phyloP scores from a whole-genome alignment of 371 early-diverging fungal genomes.

The Lichtheimia ramosa region DNA sequence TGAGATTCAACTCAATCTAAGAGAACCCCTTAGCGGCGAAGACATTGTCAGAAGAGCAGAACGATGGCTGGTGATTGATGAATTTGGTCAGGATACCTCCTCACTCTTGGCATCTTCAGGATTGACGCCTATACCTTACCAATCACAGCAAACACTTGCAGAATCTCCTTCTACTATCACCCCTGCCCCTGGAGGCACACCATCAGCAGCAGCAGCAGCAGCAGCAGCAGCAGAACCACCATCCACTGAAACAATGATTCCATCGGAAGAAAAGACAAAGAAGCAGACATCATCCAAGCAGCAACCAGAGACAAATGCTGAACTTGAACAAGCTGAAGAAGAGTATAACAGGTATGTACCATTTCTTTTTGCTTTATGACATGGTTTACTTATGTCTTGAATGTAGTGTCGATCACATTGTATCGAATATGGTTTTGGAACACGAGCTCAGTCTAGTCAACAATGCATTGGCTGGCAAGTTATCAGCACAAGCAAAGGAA shows the following conservation, averaged over 20 bases:
- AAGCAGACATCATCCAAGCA: neutral
- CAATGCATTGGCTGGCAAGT: conserved; percentile 43
- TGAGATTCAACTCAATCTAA: conserved; percentile 65
- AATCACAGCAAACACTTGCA: conserved; percentile 2
- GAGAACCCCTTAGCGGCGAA: conserved; percentile 63
- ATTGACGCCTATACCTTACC: conserved; percentile 17
- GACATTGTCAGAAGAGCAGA: conserved; percentile 65
- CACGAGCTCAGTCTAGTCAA: conserved; percentile 60
- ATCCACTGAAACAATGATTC: neutral
- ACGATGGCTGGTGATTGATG: conserved; percentile 73
- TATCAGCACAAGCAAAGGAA: conserved; percentile 50
- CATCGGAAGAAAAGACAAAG: neutral
- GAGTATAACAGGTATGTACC: conserved; percentile 43
- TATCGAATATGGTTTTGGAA: conserved; percentile 80
- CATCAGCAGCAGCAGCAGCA: too few species aligned
- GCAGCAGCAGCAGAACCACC: conserved; percentile 4
- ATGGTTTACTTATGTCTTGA: neutral
- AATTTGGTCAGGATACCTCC: conserved; percentile 35
- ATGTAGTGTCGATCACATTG: conserved; percentile 67
- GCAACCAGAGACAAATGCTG: conserved; percentile 6
- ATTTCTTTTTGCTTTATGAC: neutral
- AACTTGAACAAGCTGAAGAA: conserved; percentile 51
- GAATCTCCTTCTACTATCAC: neutral
- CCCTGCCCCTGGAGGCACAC: neutral
- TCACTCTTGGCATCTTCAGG: conserved; percentile 25